A percentile compares a stretch with the other conserved stretches of the same genome.
These are phyloP conservation scores for Starmerella potacharoeniae DNA, from an alignment of 805 yeast species.

Conservation along the genomic window DNA sequence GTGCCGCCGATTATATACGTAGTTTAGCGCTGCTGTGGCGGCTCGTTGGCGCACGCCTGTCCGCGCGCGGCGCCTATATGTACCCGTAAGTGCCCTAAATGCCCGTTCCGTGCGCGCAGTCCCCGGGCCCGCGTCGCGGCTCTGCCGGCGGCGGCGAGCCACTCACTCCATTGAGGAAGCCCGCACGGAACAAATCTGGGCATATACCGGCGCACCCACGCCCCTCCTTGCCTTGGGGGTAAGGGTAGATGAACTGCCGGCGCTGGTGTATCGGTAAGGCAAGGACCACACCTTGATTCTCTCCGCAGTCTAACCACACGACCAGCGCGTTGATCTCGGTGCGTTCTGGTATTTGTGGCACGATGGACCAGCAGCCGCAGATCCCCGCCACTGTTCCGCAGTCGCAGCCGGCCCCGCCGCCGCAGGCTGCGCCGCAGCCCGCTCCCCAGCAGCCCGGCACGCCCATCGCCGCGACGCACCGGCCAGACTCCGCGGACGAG, in stretches of 20 bases:
- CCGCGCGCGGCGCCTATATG: too few relatives aligned
- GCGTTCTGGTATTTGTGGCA: background rate
- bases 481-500: background rate
- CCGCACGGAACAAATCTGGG: background rate
- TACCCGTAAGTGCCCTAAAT: too few relatives aligned
- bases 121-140: too few relatives aligned
- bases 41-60: too few relatives aligned
- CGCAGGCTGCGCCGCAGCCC: constrained; percentile 1
- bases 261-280: constrained; percentile 5
- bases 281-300: background rate
- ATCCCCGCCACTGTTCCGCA: background rate
- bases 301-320: constrained; percentile 2
- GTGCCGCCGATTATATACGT: too few relatives aligned
- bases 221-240: constrained; percentile 6
- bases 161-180: background rate
- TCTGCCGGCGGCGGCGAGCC: background rate
- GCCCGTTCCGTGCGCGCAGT: too few relatives aligned
- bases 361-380: constrained; percentile 4
- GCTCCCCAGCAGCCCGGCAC: background rate
- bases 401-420: constrained; percentile 2
- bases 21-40: too few relatives aligned
- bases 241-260: background rate
- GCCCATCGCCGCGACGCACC: background rate
- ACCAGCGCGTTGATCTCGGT: background rate
- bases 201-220: constrained; percentile 2